These are phyloP conservation scores for Citrus australasica DNA, from an alignment of 345 rosid genomes.

Conservation along the genomic window DNA sequence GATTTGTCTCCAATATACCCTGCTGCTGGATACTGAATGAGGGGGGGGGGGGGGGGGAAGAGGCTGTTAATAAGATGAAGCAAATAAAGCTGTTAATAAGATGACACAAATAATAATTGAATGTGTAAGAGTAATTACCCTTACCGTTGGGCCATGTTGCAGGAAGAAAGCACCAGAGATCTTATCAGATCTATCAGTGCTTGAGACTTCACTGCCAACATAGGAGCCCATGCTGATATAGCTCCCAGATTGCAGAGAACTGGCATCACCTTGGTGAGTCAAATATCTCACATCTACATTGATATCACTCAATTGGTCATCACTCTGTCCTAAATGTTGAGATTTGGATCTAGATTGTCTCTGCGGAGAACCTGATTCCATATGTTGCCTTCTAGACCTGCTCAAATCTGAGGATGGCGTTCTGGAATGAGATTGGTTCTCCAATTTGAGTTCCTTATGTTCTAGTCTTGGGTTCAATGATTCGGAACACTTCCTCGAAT, in stretches of 20 bases:
- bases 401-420: conserved; percentile 40
- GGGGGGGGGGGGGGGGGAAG: not conserved
- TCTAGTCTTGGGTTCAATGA: conserved; percentile 46
- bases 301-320: conserved; percentile 43
- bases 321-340: conserved; percentile 28
- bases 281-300: conserved; percentile 48
- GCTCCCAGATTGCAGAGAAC: conserved; percentile 53
- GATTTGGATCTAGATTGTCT: conserved; percentile 34
- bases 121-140: conserved; percentile 22
- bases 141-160: conserved; percentile 43
- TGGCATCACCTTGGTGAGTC: conserved; percentile 36
- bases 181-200: conserved; percentile 44
- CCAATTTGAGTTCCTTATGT: conserved; percentile 43
- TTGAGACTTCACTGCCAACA: conserved; percentile 62
- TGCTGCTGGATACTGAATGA: conserved; percentile 48
- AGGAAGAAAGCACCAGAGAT: conserved; percentile 22
- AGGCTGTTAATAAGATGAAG: conserved; percentile 10
- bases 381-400: conserved; percentile 40
- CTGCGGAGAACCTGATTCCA: conserved; percentile 42
- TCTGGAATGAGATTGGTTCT: conserved; percentile 39
- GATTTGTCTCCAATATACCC: conserved; percentile 30
- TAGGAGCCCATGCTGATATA: conserved; percentile 46
- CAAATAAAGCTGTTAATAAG: conserved; percentile 16
- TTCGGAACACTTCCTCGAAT: conserved; percentile 38
- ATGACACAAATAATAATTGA: conserved; percentile 8